Evolutionary conservation across 208 protist species (phyloP), one percentile per base, ranked within the genome.

Genomic region (Crithidia brevicula): DNA sequence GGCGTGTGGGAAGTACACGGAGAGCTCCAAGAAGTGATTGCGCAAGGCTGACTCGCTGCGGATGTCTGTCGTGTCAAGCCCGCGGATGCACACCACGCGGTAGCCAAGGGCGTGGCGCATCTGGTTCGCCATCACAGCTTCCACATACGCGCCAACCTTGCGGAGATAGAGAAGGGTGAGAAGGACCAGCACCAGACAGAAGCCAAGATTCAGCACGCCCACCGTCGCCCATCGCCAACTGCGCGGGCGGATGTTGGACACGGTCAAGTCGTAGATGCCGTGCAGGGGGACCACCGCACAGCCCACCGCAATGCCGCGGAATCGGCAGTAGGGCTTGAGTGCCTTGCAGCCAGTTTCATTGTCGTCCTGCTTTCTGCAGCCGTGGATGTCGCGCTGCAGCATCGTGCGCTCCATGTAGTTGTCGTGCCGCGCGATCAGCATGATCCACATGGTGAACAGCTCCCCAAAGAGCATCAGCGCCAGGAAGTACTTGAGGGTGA

Each of bases 231-330:
- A 89, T 15, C 81, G 65, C 67, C 59, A 82, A 53, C 84, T 93
- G 8, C 54, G 38, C 1, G 91, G 88, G 0, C 47, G 11, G 16
- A 96, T 91, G 70, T 94, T 96, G 57, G 83, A 75, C 23, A 84
- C 72, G 11, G 88, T 90, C 46, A 96, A 64, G 60, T 96, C 88
- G 73, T 91, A 93, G n/a, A 96, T 63, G 28, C 88, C 91, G 38
- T 59, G 82, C 52, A 92, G 64, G 13, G 75, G 73, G 20, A 88
- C 86, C 0, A 87, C 78, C 15, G 47, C 40, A 54, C 90, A 95
- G 42, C 76, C 81, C 5, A 69, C 57, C 10, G 69, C 67, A 18
- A 71, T 66, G 30, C 54, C 74, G 4, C 64, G 46, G 60, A 81
- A 93, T 7, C 30, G 46, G 69, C 89, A 95, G 57, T 83, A 91